Conservation (phyloP, 73 alveolate species). For the Urostyla sp. region DNA sequence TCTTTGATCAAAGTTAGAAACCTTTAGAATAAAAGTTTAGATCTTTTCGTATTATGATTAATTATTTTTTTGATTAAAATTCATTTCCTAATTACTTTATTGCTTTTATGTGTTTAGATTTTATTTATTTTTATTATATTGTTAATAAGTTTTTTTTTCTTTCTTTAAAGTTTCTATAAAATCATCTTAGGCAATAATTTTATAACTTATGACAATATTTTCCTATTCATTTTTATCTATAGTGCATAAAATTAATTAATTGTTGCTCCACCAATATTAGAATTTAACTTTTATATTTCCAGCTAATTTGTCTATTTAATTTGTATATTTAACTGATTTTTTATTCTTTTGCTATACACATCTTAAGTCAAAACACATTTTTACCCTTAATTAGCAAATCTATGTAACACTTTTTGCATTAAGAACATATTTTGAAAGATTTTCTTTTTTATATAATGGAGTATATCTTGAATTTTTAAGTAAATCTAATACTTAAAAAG, state of each 20-base stretch:
- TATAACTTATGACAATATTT: constrained; percentile 7
- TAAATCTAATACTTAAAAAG: constrained; percentile 28
- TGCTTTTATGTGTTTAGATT: too few relatives aligned
- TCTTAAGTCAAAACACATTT: constrained; percentile 31
- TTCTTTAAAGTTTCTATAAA: background rate
- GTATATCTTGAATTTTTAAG: constrained; percentile 3
- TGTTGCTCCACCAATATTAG: constrained; percentile 54
- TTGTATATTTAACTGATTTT: too few relatives aligned
- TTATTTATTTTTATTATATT: too few relatives aligned
- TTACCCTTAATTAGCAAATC: constrained; percentile 1
- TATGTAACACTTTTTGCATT: background rate
- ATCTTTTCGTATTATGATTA: too few relatives aligned
- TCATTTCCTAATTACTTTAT: too few relatives aligned
- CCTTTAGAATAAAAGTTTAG: too few relatives aligned
- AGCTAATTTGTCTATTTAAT: background rate
- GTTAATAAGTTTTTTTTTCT: background rate
- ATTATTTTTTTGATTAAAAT: too few relatives aligned
- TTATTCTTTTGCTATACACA: background rate
- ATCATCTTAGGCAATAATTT: constrained; percentile 48
- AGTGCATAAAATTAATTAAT: constrained; percentile 23
- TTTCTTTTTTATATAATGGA: constrained; percentile 43
- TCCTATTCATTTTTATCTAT: background rate
- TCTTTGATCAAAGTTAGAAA: too few relatives aligned
- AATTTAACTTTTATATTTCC: background rate
- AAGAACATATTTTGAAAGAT: constrained; percentile 7